Evolutionary conservation across 345 rosid genomes (phyloP), one percentile per base, ranked within the genome.

Genomic region (Triadica sebifera): DNA sequence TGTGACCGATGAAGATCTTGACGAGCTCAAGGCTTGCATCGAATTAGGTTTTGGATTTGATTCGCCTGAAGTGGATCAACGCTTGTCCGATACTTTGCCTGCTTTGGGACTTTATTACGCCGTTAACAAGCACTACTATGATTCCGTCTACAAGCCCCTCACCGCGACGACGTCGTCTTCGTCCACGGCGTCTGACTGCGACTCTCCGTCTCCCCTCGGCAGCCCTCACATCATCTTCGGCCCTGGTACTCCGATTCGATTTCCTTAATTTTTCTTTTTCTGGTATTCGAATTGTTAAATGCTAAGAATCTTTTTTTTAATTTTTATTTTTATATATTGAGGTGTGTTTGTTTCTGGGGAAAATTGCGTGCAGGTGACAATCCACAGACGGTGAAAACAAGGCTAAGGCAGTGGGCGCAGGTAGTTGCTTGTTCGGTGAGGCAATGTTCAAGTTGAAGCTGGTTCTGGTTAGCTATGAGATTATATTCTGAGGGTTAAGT

Each of bases 361-460:
- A 77, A 70, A 49, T 51, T 59, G 73, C 67, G 1, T 61, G 19
- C 25, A 92, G 98, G 93, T 67, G 97, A 89, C 70, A 86, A 87
- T 86, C 94, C 97, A 1, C 81, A 88, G 81, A 84, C 84, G 84
- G 85, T 90, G 92, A 94, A 92, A 87, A 90, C 89, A 74, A 86
- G 93, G 85, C 79, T 94, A 80, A 88, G 86, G 80, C 96, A 89
- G 75, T 92, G 98, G 97, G 98, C 97, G 58, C 93, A 86, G 83
- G 93, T 92, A 81, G 98, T 94, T 78, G 98, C 94, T 17, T 94
- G 98, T 81, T 81, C 97, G 67, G 97, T 94, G 77, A 80, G 88
- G 74, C 97, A 92, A 78, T 81, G 81, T 55, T 82, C 94, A 12
- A 60, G 83, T 66, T 77, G 37, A 65, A 64, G 66, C 73, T 29